Percentiles rank a stretch among this genome's conserved stretches.
Evolutionary conservation across 768 basidiomycete genomes (phyloP).

Genomic region (Chlorophyllum brunneum): DNA sequence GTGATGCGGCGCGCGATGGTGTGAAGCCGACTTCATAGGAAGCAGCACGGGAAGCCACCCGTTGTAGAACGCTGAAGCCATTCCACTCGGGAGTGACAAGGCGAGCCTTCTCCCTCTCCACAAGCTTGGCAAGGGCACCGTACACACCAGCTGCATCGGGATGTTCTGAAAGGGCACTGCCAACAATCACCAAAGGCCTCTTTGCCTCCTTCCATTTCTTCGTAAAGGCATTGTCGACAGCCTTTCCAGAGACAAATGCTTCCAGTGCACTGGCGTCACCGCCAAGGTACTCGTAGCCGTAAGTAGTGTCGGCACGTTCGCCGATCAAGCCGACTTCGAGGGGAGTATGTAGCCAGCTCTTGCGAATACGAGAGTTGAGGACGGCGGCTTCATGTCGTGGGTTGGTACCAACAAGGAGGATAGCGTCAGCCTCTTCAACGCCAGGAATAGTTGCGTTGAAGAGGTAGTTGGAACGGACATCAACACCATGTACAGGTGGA

Average conservation of each 20-base stretch:
- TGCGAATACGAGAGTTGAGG: slow-evolving; percentile 94
- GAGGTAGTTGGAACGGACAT: slow-evolving; percentile 92
- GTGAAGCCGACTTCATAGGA: slow-evolving; percentile 95
- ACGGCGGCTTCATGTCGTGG: slow-evolving; percentile 97
- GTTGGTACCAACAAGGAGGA: slow-evolving; percentile 94
- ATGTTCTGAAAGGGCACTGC: slow-evolving; percentile 83
- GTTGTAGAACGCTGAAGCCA: slow-evolving; percentile 88
- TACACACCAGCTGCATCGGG: slow-evolving; percentile 77
- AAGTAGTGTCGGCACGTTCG: slow-evolving; percentile 85
- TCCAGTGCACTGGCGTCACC: slow-evolving; percentile 68
- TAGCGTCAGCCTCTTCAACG: slow-evolving; percentile 86
- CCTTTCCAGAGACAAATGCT: slow-evolving; percentile 73
- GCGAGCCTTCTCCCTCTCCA: slow-evolving; percentile 68
- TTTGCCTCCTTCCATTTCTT: slow-evolving; percentile 87
- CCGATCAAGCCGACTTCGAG: slow-evolving; percentile 90
- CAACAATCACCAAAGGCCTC: slow-evolving; percentile 90
- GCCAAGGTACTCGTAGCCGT: slow-evolving; percentile 92
- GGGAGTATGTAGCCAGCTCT: slow-evolving; percentile 85
- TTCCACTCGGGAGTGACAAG: slow-evolving; percentile 92
- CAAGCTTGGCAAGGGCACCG: slow-evolving; percentile 74
- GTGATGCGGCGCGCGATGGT: slow-evolving; percentile 73
- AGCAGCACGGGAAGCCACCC: slow-evolving; percentile 87
- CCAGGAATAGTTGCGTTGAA: slow-evolving; percentile 93
- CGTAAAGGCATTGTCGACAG: slow-evolving; percentile 54
- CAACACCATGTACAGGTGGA: slow-evolving; percentile 77